A percentile compares a stretch with the other conserved stretches of the same genome.
Evolutionary conservation across 352 stramenopile species (phyloP).

Genomic region (Phytopythium montanum): DNA sequence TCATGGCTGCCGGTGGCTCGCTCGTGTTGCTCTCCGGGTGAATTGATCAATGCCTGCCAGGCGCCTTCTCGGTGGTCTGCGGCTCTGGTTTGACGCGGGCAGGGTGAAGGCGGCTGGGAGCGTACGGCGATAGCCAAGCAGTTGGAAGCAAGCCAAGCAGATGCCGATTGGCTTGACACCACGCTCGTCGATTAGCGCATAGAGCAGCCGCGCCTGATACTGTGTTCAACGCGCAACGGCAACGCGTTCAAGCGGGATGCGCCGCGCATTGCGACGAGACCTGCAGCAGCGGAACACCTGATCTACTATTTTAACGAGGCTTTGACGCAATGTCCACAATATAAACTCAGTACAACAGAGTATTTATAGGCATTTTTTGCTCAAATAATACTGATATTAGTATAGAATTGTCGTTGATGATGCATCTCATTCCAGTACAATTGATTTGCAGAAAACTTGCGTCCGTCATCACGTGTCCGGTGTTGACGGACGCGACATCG

Average conservation of each 20-base stretch:
- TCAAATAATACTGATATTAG: background rate
- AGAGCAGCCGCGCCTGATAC: background rate
- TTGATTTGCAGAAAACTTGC: background rate
- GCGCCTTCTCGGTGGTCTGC: background rate
- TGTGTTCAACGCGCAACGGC: background rate
- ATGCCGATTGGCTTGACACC: background rate
- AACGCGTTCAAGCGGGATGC: background rate
- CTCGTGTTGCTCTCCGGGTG: background rate
- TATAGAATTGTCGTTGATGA: background rate
- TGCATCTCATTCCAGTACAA: background rate
- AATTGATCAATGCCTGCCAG: background rate
- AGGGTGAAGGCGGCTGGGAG: too few species aligned
- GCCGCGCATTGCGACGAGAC: background rate
- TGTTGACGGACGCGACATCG: background rate
- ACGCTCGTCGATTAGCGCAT: background rate
- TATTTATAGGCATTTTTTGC: background rate
- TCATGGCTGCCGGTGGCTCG: conserved; percentile 12
- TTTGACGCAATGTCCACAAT: background rate
- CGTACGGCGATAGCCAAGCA: background rate
- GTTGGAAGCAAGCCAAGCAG: background rate
- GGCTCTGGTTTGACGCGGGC: background rate
- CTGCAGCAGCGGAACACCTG: background rate
- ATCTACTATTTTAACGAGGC: background rate
- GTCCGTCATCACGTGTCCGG: background rate
- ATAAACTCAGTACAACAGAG: background rate